These are phyloP conservation scores for Pulveroboletus ravenelii DNA, from an alignment of 768 basidiomycete genomes.

Conservation along the genomic window DNA sequence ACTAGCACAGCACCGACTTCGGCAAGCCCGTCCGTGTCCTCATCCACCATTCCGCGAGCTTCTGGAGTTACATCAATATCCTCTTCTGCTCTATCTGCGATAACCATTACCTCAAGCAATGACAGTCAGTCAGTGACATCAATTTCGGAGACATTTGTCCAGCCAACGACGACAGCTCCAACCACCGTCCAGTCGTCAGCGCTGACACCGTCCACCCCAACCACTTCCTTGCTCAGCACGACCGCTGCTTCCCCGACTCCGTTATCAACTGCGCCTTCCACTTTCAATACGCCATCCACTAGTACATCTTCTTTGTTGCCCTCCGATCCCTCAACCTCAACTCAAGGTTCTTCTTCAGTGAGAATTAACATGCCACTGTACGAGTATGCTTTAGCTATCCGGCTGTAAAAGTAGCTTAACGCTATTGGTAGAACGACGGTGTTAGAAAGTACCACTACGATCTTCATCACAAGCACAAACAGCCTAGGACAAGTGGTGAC, in stretches of 20 bases:
- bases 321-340: slow-evolving; percentile 5
- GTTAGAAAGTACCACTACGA: slow-evolving; percentile 44
- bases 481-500: slow-evolving; percentile 43
- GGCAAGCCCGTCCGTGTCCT: slow-evolving; percentile 10
- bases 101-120: slow-evolving; percentile 14
- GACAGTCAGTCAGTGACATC: slow-evolving; percentile 18
- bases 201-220: slow-evolving; percentile 4
- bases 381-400: slow-evolving; percentile 16
- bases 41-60: slow-evolving; percentile 4
- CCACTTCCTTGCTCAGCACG: slow-evolving; percentile 2
- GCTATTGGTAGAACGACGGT: slow-evolving; percentile 44
- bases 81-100: slow-evolving; percentile 14
- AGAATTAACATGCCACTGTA: slow-evolving; percentile 20
- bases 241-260: slow-evolving; percentile 14
- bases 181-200: slow-evolving; percentile 9
- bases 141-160: slow-evolving; percentile 15
- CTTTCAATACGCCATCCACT: slow-evolving; percentile 13
- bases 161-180: slow-evolving; percentile 12
- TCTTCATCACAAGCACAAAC: slow-evolving; percentile 61
- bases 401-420: slow-evolving; percentile 7
- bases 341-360: slow-evolving; percentile 6
- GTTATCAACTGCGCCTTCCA: slow-evolving; percentile 12
- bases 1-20: slow-evolving; percentile 10
- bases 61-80: slow-evolving; percentile 6
- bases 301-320: slow-evolving; percentile 5